Percentiles rank a stretch among this genome's conserved stretches.
phyloP scores from a whole-genome alignment of 495 filamentous ascomycete genomes.

The Massariosphaeria phaeospora region DNA sequence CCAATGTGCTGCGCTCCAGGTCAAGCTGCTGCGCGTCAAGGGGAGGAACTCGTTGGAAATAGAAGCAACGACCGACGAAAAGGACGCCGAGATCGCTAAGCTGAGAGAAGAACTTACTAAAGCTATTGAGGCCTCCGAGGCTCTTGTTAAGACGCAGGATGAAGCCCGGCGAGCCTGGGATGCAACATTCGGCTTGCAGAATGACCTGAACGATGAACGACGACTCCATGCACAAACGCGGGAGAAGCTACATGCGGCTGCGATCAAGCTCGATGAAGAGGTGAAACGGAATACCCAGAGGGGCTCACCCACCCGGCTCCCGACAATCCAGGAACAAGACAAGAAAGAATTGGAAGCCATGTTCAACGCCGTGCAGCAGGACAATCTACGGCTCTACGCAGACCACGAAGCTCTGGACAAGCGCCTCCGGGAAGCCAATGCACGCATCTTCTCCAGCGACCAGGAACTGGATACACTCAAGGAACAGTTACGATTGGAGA shows the following conservation, averaged over 20 bases:
- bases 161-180: slow-evolving; percentile 19
- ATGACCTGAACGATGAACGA: slow-evolving; percentile 12
- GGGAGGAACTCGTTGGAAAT: slow-evolving; percentile 15
- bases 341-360: slow-evolving; percentile 16
- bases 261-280: slow-evolving; percentile 12
- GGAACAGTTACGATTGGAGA: slow-evolving; percentile 18
- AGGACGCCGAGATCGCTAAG: slow-evolving; percentile 15
- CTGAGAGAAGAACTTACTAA: slow-evolving; percentile 6
- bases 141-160: slow-evolving; percentile 5
- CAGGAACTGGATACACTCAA: slow-evolving; percentile 4
- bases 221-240: slow-evolving; percentile 6
- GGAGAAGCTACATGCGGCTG: slow-evolving; percentile 7
- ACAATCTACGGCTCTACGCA: slow-evolving; percentile 18
- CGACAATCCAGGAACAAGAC: slow-evolving; percentile 25
- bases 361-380: slow-evolving; percentile 25
- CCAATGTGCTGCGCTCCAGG: slow-evolving; percentile 4
- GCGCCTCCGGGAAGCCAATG: slow-evolving; percentile 7
- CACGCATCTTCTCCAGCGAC: slow-evolving; percentile 1
- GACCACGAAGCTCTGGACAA: slow-evolving; percentile 19
- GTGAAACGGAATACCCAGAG: slow-evolving; percentile 2
- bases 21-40: slow-evolving; percentile 18
- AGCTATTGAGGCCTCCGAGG: slow-evolving; percentile 1
- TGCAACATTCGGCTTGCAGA: slow-evolving; percentile 11
- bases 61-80: slow-evolving; percentile 6
- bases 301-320: slow-evolving; percentile 7